Percentiles rank a stretch among this genome's conserved stretches.
phyloP scores from a whole-genome alignment of 768 basidiomycete species.

The Boletus coccyginus region DNA sequence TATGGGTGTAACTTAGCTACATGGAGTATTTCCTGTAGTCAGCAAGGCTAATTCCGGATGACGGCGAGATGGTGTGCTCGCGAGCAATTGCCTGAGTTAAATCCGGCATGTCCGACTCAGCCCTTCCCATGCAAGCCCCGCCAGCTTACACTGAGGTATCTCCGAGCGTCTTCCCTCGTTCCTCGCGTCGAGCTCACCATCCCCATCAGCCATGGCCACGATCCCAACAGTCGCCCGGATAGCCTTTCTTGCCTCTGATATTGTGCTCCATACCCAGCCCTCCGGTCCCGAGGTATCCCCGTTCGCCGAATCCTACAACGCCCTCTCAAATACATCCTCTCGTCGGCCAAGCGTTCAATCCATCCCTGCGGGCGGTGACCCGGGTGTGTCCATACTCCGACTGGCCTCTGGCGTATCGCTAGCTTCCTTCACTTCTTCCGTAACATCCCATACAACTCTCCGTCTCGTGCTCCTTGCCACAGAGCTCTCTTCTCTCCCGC shows the following conservation, averaged over 20 bases:
- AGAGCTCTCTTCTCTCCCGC: conserved; percentile 59
- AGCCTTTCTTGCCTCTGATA: conserved; percentile 68
- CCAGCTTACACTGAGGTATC: conserved; percentile 6
- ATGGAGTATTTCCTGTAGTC: neutral
- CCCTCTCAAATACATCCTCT: conserved; percentile 34
- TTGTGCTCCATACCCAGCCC: conserved; percentile 57
- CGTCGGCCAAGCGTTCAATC: conserved; percentile 44
- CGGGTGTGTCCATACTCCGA: conserved; percentile 54
- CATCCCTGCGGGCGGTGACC: conserved; percentile 65
- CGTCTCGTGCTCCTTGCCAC: conserved; percentile 67
- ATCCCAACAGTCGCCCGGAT: conserved; percentile 56
- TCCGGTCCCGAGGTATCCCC: conserved; percentile 39
- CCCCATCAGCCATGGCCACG: conserved; percentile 23
- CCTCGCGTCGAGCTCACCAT: conserved; percentile 4
- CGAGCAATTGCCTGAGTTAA: conserved; percentile 12
- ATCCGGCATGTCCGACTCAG: neutral
- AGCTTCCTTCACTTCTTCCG: conserved; percentile 57
- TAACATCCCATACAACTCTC: conserved; percentile 50
- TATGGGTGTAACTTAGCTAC: neutral
- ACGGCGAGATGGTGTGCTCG: conserved; percentile 19
- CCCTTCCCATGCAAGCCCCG: neutral
- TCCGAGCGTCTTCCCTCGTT: neutral
- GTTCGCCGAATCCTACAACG: conserved; percentile 31
- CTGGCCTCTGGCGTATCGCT: conserved; percentile 41
- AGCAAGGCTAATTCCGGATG: conserved; percentile 1